Conservation (phyloP, 2,329 filamentous ascomycete genomes). For the Fusarium sp. region DNA sequence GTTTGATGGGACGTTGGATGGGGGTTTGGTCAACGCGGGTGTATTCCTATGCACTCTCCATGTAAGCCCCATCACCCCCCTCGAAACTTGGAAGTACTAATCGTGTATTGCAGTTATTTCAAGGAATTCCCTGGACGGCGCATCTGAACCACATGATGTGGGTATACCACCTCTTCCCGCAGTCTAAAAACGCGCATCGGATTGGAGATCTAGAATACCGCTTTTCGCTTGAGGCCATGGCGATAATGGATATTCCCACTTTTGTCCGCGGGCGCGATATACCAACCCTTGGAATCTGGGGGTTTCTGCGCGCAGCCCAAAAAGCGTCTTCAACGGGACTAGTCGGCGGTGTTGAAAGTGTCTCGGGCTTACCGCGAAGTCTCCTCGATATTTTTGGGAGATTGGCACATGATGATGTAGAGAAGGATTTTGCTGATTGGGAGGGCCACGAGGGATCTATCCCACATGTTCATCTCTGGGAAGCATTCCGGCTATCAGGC, state of each 20-base stretch:
- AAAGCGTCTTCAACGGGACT: background rate
- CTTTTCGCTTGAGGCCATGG: constrained; percentile 24
- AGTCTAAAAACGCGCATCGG: background rate
- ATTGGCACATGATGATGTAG: constrained; percentile 20
- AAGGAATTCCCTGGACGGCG: constrained; percentile 23
- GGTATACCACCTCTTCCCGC: constrained; percentile 23
- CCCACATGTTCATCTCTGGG: constrained; percentile 44
- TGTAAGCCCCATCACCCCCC: background rate
- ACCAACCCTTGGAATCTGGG: constrained; percentile 24
- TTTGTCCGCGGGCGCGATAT: constrained; percentile 28
- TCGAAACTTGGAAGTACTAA: no score
- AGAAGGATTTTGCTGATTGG: constrained; percentile 35
- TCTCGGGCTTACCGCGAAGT: constrained; percentile 41
- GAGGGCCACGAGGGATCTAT: constrained; percentile 39
- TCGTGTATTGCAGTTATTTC: constrained; percentile 6
- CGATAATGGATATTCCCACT: constrained; percentile 34
- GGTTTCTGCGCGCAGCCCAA: constrained; percentile 6
- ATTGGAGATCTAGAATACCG: constrained; percentile 1
- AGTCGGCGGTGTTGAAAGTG: constrained; percentile 32
- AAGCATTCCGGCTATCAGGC: constrained; percentile 40
- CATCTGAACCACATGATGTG: constrained; percentile 30
- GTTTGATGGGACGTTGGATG: constrained; percentile 1
- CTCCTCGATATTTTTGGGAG: constrained; percentile 41
- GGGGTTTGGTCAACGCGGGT: constrained; percentile 8
- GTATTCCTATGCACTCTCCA: constrained; percentile 26